Conservation (phyloP, 306 rosid genomes). For the Vigna trinervia region DNA sequence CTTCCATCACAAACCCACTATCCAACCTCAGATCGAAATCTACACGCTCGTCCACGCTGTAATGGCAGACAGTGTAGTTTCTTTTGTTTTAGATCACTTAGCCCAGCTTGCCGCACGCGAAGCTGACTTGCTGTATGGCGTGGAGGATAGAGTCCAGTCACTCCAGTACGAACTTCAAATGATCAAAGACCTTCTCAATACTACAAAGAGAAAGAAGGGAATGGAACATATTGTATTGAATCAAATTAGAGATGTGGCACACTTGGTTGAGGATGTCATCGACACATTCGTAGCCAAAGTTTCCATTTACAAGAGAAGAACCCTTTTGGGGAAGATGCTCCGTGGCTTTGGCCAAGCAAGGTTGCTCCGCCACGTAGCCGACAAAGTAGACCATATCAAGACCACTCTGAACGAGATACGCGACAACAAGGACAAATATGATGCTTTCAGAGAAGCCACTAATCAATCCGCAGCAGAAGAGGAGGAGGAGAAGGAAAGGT, state of each 20-base stretch:
- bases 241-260: constrained; percentile 38
- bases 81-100: constrained; percentile 33
- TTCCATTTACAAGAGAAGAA: constrained; percentile 1
- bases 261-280: constrained; percentile 36
- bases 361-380: background rate
- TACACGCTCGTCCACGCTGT: background rate
- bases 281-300: constrained; percentile 13
- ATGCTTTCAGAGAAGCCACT: background rate
- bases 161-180: constrained; percentile 21
- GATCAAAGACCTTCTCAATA: background rate
- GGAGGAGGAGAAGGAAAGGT: background rate
- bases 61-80: constrained; percentile 36
- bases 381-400: constrained; percentile 4
- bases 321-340: background rate
- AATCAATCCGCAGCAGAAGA: background rate
- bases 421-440: constrained; percentile 12
- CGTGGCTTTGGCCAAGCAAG: background rate
- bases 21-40: background rate
- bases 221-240: background rate
- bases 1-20: too few species aligned
- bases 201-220: background rate
- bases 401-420: background rate
- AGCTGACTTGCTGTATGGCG: constrained; percentile 31
- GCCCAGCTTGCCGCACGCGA: constrained; percentile 8
- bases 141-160: constrained; percentile 20